Evolutionary conservation across 2,329 filamentous ascomycete species (phyloP).

Genomic region (Chrysoporthe puriensis): DNA sequence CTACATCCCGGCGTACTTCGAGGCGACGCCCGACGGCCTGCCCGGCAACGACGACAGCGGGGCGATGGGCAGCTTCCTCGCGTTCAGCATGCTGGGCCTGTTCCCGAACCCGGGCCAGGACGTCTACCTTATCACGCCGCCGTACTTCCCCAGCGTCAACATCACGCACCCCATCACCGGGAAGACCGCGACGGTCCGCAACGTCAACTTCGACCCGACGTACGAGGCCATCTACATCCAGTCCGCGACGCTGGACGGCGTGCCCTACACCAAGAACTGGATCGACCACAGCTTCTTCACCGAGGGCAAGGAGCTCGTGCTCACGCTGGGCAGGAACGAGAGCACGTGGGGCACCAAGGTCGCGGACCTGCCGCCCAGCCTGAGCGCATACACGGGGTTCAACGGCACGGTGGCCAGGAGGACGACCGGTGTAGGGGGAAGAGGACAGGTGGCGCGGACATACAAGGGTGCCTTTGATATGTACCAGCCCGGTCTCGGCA

Average conservation of each 20-base stretch:
- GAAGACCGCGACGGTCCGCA: slow-evolving; percentile 62
- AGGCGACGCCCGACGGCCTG: slow-evolving; percentile 60
- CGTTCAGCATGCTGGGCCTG: slow-evolving; percentile 70
- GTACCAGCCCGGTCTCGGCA: not conserved
- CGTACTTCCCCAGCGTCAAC: slow-evolving; percentile 65
- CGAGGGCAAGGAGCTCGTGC: slow-evolving; percentile 65
- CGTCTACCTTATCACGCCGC: slow-evolving; percentile 72
- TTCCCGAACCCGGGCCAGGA: slow-evolving; percentile 72
- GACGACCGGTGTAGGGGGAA: not conserved
- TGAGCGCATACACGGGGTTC: slow-evolving; percentile 44
- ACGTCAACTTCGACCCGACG: slow-evolving; percentile 62
- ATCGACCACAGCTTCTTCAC: slow-evolving; percentile 69
- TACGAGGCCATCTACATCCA: slow-evolving; percentile 68
- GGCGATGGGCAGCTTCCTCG: slow-evolving; percentile 70
- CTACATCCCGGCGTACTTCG: slow-evolving; percentile 69
- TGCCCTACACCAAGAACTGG: slow-evolving; percentile 67
- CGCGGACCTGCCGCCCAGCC: slow-evolving; percentile 65
- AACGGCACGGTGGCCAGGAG: slow-evolving; percentile 29
- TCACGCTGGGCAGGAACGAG: slow-evolving; percentile 63
- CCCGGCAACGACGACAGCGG: slow-evolving; percentile 74
- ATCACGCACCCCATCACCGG: slow-evolving; percentile 61
- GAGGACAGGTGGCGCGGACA: not conserved
- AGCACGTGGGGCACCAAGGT: slow-evolving; percentile 65
- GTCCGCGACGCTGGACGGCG: slow-evolving; percentile 64
- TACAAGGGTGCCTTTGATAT: slow-evolving; percentile 16